A percentile compares a stretch with the other conserved stretches of the same genome.
Evolutionary conservation across 495 filamentous ascomycete genomes (phyloP).

Genomic region (Cryomyces minteri): DNA sequence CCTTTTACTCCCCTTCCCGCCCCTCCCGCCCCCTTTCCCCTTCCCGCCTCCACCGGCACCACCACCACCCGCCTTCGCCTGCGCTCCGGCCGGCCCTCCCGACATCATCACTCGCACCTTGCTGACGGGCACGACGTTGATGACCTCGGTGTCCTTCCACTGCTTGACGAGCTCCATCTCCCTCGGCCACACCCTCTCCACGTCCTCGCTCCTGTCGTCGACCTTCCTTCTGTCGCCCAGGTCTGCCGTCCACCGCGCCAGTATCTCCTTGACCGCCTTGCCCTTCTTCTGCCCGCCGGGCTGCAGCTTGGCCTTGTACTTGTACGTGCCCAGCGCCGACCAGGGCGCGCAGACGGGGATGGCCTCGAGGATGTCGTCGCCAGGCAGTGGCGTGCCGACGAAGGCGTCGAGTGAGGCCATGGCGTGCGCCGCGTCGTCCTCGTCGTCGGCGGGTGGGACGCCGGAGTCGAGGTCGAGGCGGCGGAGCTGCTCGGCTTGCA

Average conservation of each 20-base stretch:
- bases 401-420: slow-evolving; percentile 50
- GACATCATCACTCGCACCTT: slow-evolving; percentile 66
- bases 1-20: slow-evolving; percentile 24
- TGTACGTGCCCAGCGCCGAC: slow-evolving; percentile 54
- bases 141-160: slow-evolving; percentile 65
- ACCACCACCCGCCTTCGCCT: slow-evolving; percentile 9
- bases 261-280: slow-evolving; percentile 80
- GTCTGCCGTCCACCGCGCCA: slow-evolving; percentile 50
- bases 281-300: slow-evolving; percentile 83
- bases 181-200: slow-evolving; percentile 59
- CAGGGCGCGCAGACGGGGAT: slow-evolving; percentile 88
- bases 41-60: slow-evolving; percentile 26
- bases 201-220: slow-evolving; percentile 38
- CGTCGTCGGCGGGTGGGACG: slow-evolving; percentile 18
- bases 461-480: slow-evolving; percentile 29
- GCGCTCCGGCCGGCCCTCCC: slow-evolving; percentile 14
- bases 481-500: slow-evolving; percentile 41
- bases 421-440: slow-evolving; percentile 31
- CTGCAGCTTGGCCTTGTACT: slow-evolving; percentile 86
- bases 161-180: slow-evolving; percentile 69
- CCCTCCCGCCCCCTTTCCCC: slow-evolving; percentile 26
- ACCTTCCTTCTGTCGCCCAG: slow-evolving; percentile 28
- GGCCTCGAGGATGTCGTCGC: slow-evolving; percentile 76
- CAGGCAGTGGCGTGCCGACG: slow-evolving; percentile 55
- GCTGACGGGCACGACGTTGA: slow-evolving; percentile 65